Evolutionary conservation across 495 filamentous ascomycete species (phyloP).

Genomic region (Monascus purpureus): DNA sequence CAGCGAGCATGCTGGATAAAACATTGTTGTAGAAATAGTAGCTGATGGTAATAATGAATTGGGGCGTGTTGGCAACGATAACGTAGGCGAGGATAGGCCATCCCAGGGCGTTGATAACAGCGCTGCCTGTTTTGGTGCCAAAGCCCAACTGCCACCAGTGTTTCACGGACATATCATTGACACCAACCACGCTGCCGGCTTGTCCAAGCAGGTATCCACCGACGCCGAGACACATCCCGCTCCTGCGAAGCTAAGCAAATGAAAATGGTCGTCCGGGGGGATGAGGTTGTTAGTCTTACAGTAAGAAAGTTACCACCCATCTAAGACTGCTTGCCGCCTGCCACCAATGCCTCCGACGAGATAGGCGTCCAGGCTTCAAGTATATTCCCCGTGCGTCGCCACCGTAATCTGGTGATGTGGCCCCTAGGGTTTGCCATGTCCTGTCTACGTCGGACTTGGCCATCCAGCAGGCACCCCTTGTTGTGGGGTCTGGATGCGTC

Average conservation of each 20-base stretch:
- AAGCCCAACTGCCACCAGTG: background rate
- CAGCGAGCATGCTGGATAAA: conserved; percentile 26
- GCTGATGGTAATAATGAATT: conserved; percentile 26
- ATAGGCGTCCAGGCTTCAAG: too few species aligned
- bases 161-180: background rate
- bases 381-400: background rate
- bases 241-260: background rate
- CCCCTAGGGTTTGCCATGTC: background rate
- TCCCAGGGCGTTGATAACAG: background rate
- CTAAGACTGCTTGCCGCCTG: too few species aligned
- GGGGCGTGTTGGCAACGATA: conserved; percentile 27
- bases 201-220: background rate
- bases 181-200: background rate
- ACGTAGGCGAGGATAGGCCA: too few species aligned
- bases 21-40: conserved; percentile 28
- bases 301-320: too few species aligned
- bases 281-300: too few species aligned
- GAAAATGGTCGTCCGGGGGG: background rate
- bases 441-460: conserved; percentile 6
- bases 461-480: conserved; percentile 14
- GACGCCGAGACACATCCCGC: background rate
- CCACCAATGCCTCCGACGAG: too few species aligned
- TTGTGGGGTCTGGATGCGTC: conserved; percentile 20
- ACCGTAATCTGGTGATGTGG: background rate
- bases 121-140: background rate